Conservation (phyloP, 305 asterid genomes). For the Fraxinus paxiana region DNA sequence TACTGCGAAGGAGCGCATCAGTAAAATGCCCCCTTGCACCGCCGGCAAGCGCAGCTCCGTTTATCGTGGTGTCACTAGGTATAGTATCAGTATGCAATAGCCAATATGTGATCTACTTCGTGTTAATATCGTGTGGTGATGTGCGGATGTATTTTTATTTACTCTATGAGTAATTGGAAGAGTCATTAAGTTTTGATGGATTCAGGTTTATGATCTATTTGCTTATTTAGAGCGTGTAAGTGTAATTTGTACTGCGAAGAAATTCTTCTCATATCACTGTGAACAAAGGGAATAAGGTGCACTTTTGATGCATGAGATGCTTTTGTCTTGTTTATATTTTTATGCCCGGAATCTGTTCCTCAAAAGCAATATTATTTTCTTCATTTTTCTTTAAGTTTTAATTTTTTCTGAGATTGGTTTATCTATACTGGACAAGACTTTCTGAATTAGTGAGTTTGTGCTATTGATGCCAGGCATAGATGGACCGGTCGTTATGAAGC, state of each 20-base stretch:
- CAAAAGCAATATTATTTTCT: neutral
- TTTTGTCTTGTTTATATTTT: neutral
- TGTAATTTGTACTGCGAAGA: neutral
- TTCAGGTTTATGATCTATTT: neutral
- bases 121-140: neutral
- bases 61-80: constrained; percentile 98
- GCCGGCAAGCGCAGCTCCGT: constrained; percentile 98
- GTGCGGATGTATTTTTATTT: neutral
- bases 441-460: neutral
- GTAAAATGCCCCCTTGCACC: constrained; percentile 96
- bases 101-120: neutral
- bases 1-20: constrained; percentile 95
- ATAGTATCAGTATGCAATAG: neutral
- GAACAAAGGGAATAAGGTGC: neutral
- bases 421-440: neutral
- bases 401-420: neutral
- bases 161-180: neutral
- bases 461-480: constrained; percentile 64
- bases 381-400: neutral
- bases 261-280: neutral
- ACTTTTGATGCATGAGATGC: constrained; percentile 18
- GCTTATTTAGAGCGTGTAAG: neutral
- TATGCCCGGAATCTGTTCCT: neutral
- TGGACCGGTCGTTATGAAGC: constrained; percentile 99
- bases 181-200: neutral